These are phyloP conservation scores for Raffaelea albimanens DNA, from an alignment of 2,329 filamentous ascomycete species.

Conservation along the genomic window DNA sequence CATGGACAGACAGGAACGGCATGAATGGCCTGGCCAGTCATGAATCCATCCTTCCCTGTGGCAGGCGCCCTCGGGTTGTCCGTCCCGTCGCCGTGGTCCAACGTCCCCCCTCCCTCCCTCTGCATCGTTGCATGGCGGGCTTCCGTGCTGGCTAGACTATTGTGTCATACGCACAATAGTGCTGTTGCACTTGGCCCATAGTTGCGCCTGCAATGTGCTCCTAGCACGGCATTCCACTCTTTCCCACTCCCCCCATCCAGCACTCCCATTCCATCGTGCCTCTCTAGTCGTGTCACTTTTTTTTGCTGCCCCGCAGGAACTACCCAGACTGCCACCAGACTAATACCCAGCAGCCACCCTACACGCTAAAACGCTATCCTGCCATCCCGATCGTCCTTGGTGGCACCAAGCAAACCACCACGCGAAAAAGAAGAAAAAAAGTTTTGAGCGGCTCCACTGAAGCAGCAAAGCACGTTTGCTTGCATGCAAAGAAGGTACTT, in stretches of 20 bases:
- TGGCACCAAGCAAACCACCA: neutral
- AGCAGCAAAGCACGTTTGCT: slow-evolving; percentile 3
- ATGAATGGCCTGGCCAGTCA: no score
- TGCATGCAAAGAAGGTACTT: neutral
- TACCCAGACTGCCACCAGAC: no score
- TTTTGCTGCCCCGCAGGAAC: slow-evolving; percentile 6
- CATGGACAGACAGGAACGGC: no score
- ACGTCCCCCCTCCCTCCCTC: no score
- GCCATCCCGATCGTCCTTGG: neutral
- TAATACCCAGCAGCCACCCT: no score
- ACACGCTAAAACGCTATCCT: slow-evolving; percentile 1
- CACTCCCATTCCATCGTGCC: neutral
- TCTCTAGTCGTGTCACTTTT: neutral
- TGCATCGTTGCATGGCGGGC: neutral
- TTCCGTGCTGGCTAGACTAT: neutral
- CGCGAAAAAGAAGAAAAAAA: slow-evolving; percentile 2
- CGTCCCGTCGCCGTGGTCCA: no score
- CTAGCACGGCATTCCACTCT: neutral
- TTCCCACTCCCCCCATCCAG: neutral
- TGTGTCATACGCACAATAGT: neutral
- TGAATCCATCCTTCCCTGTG: no score
- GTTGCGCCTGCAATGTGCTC: neutral
- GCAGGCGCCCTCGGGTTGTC: no score
- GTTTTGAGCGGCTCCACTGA: slow-evolving; percentile 15
- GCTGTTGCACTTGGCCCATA: neutral